These are phyloP conservation scores for Hysterium pulicare DNA, from an alignment of 2,329 filamentous ascomycete genomes.

Conservation along the genomic window DNA sequence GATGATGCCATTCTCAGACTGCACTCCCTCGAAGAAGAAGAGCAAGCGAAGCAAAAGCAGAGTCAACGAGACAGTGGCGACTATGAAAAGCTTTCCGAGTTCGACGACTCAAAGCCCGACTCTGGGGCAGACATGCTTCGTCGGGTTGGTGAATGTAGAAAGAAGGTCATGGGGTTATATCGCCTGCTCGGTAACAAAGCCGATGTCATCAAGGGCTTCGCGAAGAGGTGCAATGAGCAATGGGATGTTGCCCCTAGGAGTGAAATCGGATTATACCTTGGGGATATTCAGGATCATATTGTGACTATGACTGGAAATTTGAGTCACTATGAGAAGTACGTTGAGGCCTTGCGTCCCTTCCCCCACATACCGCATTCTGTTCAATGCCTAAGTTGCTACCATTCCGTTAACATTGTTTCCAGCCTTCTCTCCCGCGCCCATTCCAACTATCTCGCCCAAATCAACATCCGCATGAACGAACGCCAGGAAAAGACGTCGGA, in stretches of 20 bases:
- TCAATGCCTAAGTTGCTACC: not conserved
- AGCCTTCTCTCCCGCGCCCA: constrained; percentile 89
- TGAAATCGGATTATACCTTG: constrained; percentile 95
- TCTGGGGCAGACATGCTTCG: constrained; percentile 78
- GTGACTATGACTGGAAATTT: constrained; percentile 98
- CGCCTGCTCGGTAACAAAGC: constrained; percentile 93
- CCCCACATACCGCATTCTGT: not conserved
- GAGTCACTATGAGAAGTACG: constrained; percentile 91
- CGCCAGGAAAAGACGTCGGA: constrained; percentile 93
- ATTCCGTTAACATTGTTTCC: constrained; percentile 12
- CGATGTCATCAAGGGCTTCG: constrained; percentile 98
- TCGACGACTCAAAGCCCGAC: constrained; percentile 45
- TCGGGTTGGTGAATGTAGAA: constrained; percentile 87
- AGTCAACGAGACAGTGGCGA: constrained; percentile 29
- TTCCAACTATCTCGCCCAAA: constrained; percentile 97
- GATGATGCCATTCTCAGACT: constrained; percentile 85
- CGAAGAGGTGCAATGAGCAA: constrained; percentile 95
- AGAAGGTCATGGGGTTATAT: constrained; percentile 96
- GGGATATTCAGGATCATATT: constrained; percentile 98
- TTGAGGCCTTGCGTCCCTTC: constrained; percentile 12
- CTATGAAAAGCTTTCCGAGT: constrained; percentile 26
- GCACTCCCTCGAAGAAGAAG: constrained; percentile 59
- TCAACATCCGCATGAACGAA: constrained; percentile 99
- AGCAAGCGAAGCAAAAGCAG: constrained; percentile 27
- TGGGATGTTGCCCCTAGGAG: constrained; percentile 94